These are phyloP conservation scores for Thielaviopsis populi DNA, from an alignment of 2,329 filamentous ascomycete genomes.

Conservation along the genomic window DNA sequence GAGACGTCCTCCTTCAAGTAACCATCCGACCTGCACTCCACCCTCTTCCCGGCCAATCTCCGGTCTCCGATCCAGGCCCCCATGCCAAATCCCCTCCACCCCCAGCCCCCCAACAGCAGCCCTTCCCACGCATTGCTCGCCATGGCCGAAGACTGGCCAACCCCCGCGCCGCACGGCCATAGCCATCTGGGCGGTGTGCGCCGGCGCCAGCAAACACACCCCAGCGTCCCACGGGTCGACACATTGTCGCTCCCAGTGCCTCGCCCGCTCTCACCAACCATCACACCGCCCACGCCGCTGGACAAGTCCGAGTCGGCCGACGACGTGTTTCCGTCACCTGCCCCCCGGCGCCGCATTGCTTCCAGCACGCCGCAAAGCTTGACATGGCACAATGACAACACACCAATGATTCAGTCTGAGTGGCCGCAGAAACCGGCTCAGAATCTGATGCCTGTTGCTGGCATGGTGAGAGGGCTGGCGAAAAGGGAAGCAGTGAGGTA, in stretches of 20 bases:
- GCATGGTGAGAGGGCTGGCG: neutral
- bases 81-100: neutral
- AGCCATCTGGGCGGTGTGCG: neutral
- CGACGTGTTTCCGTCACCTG: neutral
- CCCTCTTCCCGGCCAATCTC: neutral
- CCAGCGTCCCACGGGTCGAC: neutral
- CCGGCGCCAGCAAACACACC: neutral
- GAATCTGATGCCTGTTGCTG: neutral
- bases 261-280: constrained; percentile 8
- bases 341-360: neutral
- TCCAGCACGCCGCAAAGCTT: neutral
- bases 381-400: constrained; percentile 1
- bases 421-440: neutral
- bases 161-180: neutral
- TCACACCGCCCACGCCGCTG: constrained; percentile 15
- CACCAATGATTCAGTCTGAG: neutral
- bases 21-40: neutral
- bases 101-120: neutral
- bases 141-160: neutral
- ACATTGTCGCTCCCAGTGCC: neutral
- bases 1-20: neutral
- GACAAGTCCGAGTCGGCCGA: neutral
- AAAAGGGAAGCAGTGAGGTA: neutral
- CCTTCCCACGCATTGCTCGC: neutral
- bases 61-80: neutral